Base-by-base conservation (phyloP, 2,329 filamentous ascomycete genomes). In the Colletotrichum phormii region DNA sequence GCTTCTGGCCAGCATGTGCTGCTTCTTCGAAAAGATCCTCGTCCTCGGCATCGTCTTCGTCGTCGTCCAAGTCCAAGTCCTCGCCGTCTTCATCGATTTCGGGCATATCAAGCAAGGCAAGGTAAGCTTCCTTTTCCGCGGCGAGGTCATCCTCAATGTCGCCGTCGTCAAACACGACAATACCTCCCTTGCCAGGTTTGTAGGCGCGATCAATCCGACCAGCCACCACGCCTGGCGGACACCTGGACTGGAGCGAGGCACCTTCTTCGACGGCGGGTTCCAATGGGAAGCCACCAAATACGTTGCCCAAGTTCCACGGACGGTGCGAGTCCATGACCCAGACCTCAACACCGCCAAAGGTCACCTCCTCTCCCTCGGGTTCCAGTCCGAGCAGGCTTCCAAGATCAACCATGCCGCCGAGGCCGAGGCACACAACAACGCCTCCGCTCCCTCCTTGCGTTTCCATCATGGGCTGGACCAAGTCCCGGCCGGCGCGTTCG, bases 111-210 rank as follows among this genome's bases (percentile, higher is more conserved):
- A 94, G 87, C 64, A 98, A 85, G n/a, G 93, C 92, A 75, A 94
- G 89, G 79, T 97, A 98, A 51, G 97, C 95, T 72, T 94, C 91
- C 76, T 91, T 89, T 82, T 98, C 95, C 1, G 85, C 85, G 13
- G 82, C 83, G 42, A 99, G 85, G 42, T 95, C 94, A 76, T 96
- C 93, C 76, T 96, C 93, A 63, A 99, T 95, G 81, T 99, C 97
- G 1, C 96, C 97, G 79, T 98, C 97, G 79, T 98, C 97, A 81
- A 97, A 97, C 2, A 98, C 95, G 73, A 99, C 90, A 54, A 99
- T 93, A 0, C 97, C 97, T 22, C 96, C 96, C 78, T 89, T 93
- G 35, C 94, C 93, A 5, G 94, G 91, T 75, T 90, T 92, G 80
- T 97, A 98, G 0, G 88, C 85, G 15, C 90, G 89, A 31, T 89